These are phyloP conservation scores for Cryptococcus sp. DNA, from an alignment of 1,284 basidiomycete genomes.

Conservation along the genomic window DNA sequence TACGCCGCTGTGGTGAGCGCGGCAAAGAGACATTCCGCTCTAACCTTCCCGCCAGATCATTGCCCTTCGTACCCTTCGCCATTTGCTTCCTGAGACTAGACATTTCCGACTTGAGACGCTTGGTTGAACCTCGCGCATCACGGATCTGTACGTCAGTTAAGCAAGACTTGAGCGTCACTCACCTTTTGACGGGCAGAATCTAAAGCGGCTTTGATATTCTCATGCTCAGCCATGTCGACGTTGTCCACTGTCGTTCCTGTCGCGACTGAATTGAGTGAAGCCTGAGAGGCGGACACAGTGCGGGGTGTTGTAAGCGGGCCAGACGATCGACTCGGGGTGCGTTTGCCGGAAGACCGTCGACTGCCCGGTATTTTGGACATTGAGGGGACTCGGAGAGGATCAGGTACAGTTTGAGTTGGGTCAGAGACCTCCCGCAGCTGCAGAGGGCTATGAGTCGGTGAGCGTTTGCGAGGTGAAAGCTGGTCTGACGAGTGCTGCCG, in stretches of 20 bases:
- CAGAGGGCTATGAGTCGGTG: conserved; percentile 30
- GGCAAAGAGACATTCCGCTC: conserved; percentile 38
- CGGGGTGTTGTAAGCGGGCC: conserved; percentile 18
- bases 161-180: conserved; percentile 1
- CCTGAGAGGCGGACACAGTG: conserved; percentile 18
- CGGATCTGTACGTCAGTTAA: conserved; percentile 20
- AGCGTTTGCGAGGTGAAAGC: conserved; percentile 43
- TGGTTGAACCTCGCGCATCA: conserved; percentile 29
- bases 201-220: conserved; percentile 19
- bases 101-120: conserved; percentile 33
- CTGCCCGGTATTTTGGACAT: conserved; percentile 6
- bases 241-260: conserved; percentile 7
- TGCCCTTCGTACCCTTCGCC: conserved; percentile 16
- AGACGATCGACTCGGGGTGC: conserved; percentile 14
- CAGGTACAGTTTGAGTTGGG: conserved; percentile 5
- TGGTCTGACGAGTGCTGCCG: conserved; percentile 44
- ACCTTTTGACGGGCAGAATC: conserved; percentile 24
- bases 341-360: conserved; percentile 17
- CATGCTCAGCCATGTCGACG: conserved; percentile 17
- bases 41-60: conserved; percentile 12
- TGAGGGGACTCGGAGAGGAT: conserved; percentile 20
- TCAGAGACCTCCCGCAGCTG: conserved; percentile 12
- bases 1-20: conserved; percentile 51
- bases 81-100: conserved; percentile 29
- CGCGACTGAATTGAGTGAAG: conserved; percentile 9